Conservation (phyloP, 73 alveolate species). For the Blepharisma stoltei region DNA sequence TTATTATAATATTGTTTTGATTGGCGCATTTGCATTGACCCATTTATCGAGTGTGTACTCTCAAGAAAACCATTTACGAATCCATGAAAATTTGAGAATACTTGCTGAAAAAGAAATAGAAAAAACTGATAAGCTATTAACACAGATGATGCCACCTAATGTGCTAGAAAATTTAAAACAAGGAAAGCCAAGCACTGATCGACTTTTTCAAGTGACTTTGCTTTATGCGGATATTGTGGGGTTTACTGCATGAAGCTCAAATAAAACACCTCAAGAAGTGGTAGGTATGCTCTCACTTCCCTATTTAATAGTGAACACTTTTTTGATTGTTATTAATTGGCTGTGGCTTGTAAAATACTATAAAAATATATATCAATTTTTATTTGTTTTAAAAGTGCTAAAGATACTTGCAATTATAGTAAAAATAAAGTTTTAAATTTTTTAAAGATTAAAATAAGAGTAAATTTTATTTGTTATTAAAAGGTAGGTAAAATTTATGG, state of each 20-base stretch:
- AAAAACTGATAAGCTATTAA: constrained; percentile 2
- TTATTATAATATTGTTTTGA: neutral
- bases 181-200: constrained; percentile 61
- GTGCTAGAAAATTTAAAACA: constrained; percentile 12
- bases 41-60: neutral
- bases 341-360: no score
- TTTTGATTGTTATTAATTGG: no score
- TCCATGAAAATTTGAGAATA: neutral
- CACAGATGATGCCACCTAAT: constrained; percentile 31
- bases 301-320: no score
- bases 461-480: no score
- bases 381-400: no score
- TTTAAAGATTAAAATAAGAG: no score
- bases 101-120: constrained; percentile 20
- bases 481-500: no score
- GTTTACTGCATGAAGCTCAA: constrained; percentile 48
- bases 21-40: neutral
- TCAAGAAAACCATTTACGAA: neutral
- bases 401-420: no score
- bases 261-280: constrained; percentile 2
- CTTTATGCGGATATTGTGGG: constrained; percentile 91
- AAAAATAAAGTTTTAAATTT: no score
- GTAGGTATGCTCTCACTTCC: constrained; percentile 19
- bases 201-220: constrained; percentile 79
- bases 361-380: no score